Evolutionary conservation across 208 protist species (phyloP), one percentile per base, ranked within the genome.

Genomic region (Trypanosomatidae sp.): DNA sequence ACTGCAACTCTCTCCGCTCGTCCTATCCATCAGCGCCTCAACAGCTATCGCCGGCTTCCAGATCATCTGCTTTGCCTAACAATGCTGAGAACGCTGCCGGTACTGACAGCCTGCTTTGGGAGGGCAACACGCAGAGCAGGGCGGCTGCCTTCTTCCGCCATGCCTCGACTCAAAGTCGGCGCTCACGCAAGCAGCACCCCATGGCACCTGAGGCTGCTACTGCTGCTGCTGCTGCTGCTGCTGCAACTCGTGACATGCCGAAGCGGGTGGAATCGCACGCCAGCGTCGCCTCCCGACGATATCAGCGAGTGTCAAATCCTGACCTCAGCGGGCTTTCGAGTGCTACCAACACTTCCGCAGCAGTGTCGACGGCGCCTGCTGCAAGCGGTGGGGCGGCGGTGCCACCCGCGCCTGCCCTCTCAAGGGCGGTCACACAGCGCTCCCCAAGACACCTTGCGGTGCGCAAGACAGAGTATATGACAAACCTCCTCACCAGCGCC

Each of bases 401-500:
- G 25, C n/a, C 60, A 0, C 17, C 67, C 22, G 13, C 74, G 0
- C 43, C 13, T 3, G 64, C 30, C 25, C 28, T 60, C 50, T 60
- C 69, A 50, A 65, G 70, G 13, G 68, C 30, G 13, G 41, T 59
- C 17, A 52, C 70, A 17, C 65, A 65, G 39, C 49, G 66, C 77
- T 67, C 53, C 15, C 22, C 47, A 2, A 73, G 53, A 5, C 70
- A 74, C 44, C 71, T 66, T 25, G 47, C 55, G 25, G 67, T 50
- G 30, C 79, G 69, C 69, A 69, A 76, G 60, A 71, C 73, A 13
- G 80, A 80, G 67, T 84, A 80, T 68, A 59, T 71, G 15, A 62
- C 70, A 19, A 84, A 84, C 56, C 22, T 77, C 47, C 74, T 74
- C 59, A 72, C 79, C 17, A 78, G 70, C 62, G 30, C 44, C 47